Percentiles rank a stretch among this genome's conserved stretches.
Conservation (phyloP, 139 green algal species). For the Tetradesmus obliquus region DNA sequence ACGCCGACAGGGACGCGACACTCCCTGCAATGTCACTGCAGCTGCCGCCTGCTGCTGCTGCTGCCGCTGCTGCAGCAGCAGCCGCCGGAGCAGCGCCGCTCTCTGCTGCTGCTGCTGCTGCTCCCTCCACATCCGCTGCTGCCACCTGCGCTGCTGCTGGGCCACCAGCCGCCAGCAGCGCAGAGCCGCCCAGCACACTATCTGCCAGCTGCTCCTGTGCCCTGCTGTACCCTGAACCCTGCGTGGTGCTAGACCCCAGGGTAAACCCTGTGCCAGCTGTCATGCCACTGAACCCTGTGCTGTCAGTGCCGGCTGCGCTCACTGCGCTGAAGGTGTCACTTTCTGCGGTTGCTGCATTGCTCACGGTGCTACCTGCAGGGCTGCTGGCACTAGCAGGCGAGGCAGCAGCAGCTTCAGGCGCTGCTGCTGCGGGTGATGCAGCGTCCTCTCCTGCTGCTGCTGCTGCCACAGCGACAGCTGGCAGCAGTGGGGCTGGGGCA, state of each 20-base stretch:
- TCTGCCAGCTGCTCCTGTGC: slow-evolving; percentile 35
- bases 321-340: slow-evolving; percentile 3
- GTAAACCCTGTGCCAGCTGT: slow-evolving; percentile 36
- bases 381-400: not conserved
- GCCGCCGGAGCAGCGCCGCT: not conserved
- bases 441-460: not conserved
- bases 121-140: not conserved
- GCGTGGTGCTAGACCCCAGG: slow-evolving; percentile 18
- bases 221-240: not conserved
- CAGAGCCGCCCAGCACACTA: slow-evolving; percentile 3
- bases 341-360: not conserved
- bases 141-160: not conserved
- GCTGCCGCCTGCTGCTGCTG: not conserved
- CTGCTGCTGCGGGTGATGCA: slow-evolving; percentile 14
- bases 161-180: not conserved
- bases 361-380: not conserved
- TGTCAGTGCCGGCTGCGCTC: slow-evolving; percentile 1
- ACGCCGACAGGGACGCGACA: not conserved
- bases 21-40: not conserved
- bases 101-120: not conserved
- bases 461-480: not conserved
- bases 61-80: not conserved
- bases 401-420: not conserved
- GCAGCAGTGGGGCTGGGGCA: not conserved
- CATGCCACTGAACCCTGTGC: slow-evolving; percentile 33